Evolutionary conservation across 345 rosid genomes (phyloP), one percentile per base, ranked within the genome.

Genomic region (Populus simonii): DNA sequence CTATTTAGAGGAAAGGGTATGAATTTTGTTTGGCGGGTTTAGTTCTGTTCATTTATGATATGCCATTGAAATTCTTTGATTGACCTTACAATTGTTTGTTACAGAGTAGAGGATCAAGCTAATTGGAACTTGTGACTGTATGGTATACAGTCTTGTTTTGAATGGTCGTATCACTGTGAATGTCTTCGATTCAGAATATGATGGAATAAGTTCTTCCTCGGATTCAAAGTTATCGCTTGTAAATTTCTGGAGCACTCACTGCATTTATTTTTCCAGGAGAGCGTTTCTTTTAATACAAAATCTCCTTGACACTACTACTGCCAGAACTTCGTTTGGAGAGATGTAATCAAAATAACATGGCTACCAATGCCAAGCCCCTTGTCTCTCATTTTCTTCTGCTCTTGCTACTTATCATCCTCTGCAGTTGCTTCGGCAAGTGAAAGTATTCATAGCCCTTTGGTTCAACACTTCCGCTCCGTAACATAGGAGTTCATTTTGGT

Each of bases 1-100:
- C 8, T 2, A 27, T 17, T 73, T 35, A 73, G 13, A 2, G 15
- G 36, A 59, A 35, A 65, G 80, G 82, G 77, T 72, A 68, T 35
- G 43, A 1, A 68, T 31, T 55, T 15, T 22, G 66, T 20, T 75
- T 59, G 18, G 8, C 36, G 8, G 68, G 15, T 72, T 41, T 36
- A 1, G 36, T 49, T 1, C 13, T 72, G 35, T 15, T 61, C n/a
- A 31, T 29, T 43, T 39, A 9, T 69, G 33, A 5, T 27, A 55
- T 25, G 45, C 22, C 71, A 31, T 59, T 43, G 11, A 31, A 35
- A 5, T 33, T 43, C 38, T 59, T 8, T 20, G 29, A 55, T 68
- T 76, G 51, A 41, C 63, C 7, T 12, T 4, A 23, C 53, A 33
- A 35, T 35, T 18, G 23, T 57, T 61, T 18, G 23, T 36, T 41